Base-by-base conservation (phyloP, 345 rosid species). In the Ricinus communis region DNA sequence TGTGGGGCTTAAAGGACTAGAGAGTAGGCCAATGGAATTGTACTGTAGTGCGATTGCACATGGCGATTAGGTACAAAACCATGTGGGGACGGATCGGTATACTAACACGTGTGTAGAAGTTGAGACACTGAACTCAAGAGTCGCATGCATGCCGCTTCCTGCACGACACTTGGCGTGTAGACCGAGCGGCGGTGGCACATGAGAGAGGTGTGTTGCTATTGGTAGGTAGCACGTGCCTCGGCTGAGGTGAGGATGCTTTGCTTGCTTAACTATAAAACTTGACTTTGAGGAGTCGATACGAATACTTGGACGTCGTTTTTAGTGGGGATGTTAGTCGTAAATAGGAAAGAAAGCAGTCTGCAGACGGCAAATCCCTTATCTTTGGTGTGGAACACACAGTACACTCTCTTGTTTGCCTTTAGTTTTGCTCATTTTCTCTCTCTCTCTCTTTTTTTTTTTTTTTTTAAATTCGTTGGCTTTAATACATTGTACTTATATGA, bases 181-280 rank as follows among this genome's bases (percentile, higher is more conserved):
- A 57, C 65, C 58, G 72, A 13, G 75, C 71, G 70, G 76, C 72
- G 70, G 73, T 70, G 75, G 74, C 82, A 82, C 82, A 82, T 81
- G 82, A 46, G 55, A 2, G 0, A n/a, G 53, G 0, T n/a, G 24
- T 27, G 7, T 6, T 0, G 24, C 54, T 11, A 8, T 24, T 30
- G 60, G 65, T 25, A 28, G 78, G 74, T 19, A 18, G 82, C 79
- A 75, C 81, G 84, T 80, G 80, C 81, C 67, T 33, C 71, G n/a
- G n/a, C n/a, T n/a, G n/a, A n/a, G n/a, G n/a, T n/a, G n/a, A 11
- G 46, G 30, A 1, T 51, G 27, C 60, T 41, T 21, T 66, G 15
- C 75, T 36, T 51, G 27, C 60, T 41, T 21, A 70, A n/a, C 75
- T 36, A 50, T 18, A 68, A 68, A 59, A 64, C 30, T 57, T 65